phyloP scores from a whole-genome alignment of 2,329 filamentous ascomycete genomes.

The Lasiodiplodia hormozganensis region DNA sequence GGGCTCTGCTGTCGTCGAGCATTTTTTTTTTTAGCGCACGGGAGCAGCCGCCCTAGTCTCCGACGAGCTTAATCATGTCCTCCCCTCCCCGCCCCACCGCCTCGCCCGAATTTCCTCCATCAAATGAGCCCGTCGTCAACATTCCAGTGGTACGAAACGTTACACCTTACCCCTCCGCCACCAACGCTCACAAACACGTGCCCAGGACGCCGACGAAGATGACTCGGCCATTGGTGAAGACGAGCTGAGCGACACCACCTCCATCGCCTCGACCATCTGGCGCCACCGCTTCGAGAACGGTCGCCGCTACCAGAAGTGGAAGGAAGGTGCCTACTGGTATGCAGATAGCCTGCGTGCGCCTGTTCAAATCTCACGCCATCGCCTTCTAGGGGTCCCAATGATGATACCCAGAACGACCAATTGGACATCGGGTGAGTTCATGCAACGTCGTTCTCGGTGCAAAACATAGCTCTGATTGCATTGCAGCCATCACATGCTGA shows the following conservation, averaged over 20 bases:
- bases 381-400: conserved; percentile 37
- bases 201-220: conserved; percentile 31
- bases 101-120: neutral
- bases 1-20: too few species aligned
- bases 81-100: conserved; percentile 10
- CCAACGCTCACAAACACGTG: too few species aligned
- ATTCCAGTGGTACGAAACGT: neutral
- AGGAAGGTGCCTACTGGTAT: conserved; percentile 20
- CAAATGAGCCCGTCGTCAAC: conserved; percentile 10
- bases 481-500: conserved; percentile 39
- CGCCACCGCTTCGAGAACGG: conserved; percentile 38
- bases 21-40: conserved; percentile 2
- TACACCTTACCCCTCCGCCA: neutral
- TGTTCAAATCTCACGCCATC: neutral
- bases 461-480: neutral
- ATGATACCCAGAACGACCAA: conserved; percentile 34
- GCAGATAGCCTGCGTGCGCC: neutral
- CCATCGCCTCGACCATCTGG: conserved; percentile 41
- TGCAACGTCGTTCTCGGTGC: too few species aligned
- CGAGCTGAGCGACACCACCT: conserved; percentile 41
- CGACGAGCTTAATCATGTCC: conserved; percentile 19
- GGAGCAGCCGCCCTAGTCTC: conserved; percentile 15
- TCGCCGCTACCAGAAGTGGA: conserved; percentile 27
- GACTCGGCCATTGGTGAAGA: conserved; percentile 36
- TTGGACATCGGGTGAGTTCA: conserved; percentile 24